Evolutionary conservation across 2,329 filamentous ascomycete species (phyloP).

Genomic region (Scytalidium lignicola): DNA sequence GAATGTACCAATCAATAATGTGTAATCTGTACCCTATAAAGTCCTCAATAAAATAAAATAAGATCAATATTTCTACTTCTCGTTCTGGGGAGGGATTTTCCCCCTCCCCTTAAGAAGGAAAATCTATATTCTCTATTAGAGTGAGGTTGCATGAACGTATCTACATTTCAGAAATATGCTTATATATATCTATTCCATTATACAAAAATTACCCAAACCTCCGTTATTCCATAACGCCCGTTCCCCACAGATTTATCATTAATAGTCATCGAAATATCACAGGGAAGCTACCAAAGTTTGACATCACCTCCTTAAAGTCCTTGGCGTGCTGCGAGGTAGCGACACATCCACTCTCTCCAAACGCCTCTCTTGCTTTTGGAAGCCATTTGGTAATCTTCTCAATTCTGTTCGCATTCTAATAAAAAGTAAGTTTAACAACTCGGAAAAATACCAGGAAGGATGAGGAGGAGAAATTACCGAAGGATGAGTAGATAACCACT

Average conservation of each 20-base stretch:
- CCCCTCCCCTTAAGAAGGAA: neutral
- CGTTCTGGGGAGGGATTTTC: too few species aligned
- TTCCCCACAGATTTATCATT: neutral
- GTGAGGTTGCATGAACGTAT: neutral
- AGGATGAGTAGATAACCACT: conserved; percentile 74
- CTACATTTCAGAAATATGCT: neutral
- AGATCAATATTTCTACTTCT: too few species aligned
- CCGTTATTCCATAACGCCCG: neutral
- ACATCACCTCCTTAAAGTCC: conserved; percentile 1
- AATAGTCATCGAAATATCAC: neutral
- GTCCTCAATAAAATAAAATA: too few species aligned
- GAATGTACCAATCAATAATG: conserved; percentile 36
- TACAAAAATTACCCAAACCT: neutral
- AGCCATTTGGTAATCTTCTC: conserved; percentile 61
- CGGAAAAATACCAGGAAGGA: too few species aligned
- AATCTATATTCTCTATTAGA: neutral
- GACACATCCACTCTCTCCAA: conserved; percentile 47
- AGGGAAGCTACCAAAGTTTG: neutral
- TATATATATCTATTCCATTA: neutral
- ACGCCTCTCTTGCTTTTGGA: conserved; percentile 50
- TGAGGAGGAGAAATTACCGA: conserved; percentile 48
- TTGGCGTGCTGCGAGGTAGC: conserved; percentile 8
- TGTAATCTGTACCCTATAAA: too few species aligned
- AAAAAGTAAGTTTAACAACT: too few species aligned
- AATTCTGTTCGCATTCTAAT: conserved; percentile 55